These are phyloP conservation scores for Mycena belliarum DNA, from an alignment of 768 basidiomycete genomes.

Conservation along the genomic window DNA sequence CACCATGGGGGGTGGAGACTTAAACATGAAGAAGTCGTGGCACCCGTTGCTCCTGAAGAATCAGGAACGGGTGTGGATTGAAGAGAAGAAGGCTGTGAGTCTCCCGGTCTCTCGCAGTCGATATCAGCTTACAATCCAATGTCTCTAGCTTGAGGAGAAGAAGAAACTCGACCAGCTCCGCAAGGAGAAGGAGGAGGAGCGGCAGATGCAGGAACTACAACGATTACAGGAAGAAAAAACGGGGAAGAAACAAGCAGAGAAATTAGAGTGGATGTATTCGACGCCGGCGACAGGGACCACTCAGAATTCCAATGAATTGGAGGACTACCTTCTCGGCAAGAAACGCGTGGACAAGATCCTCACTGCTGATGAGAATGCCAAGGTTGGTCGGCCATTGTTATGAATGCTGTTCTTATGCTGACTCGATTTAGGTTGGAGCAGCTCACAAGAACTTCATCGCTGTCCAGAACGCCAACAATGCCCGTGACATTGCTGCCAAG, in stretches of 20 bases:
- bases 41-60: constrained; percentile 97
- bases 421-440: constrained; percentile 65
- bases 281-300: constrained; percentile 91
- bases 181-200: constrained; percentile 97
- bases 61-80: constrained; percentile 99
- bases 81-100: constrained; percentile 94
- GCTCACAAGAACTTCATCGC: constrained; percentile 93
- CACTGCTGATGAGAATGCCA: constrained; percentile 89
- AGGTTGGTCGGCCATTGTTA: too few species aligned
- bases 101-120: background rate
- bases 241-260: constrained; percentile 91
- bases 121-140: constrained; percentile 12
- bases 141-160: constrained; percentile 89
- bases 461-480: constrained; percentile 89
- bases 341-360: constrained; percentile 96
- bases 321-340: constrained; percentile 96
- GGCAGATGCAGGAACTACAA: constrained; percentile 95
- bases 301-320: constrained; percentile 87
- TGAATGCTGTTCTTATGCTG: constrained; percentile 13
- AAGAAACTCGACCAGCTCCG: constrained; percentile 96
- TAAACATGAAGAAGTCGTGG: constrained; percentile 99
- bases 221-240: constrained; percentile 94
- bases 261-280: constrained; percentile 99
- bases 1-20: constrained; percentile 98
- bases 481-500: constrained; percentile 87